Conservation (phyloP, 768 basidiomycete species). For the Mrakia frigida region DNA sequence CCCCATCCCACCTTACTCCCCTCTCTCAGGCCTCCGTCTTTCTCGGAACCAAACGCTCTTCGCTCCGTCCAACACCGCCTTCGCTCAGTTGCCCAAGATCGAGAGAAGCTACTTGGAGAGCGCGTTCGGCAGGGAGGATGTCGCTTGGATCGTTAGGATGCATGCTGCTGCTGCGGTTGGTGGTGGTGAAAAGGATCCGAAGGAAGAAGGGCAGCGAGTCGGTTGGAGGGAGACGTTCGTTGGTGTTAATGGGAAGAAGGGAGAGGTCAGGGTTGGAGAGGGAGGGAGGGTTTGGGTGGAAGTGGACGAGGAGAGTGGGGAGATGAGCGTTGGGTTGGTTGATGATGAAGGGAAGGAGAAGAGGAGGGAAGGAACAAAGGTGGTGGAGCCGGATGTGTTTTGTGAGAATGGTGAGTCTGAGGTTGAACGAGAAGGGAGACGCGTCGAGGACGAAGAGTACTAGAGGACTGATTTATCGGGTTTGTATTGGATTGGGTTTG, state of each 20-base stretch:
- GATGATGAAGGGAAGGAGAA: not conserved
- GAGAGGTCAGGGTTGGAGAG: constrained; percentile 7
- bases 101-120: constrained; percentile 86
- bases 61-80: constrained; percentile 78
- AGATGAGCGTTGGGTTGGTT: constrained; percentile 34
- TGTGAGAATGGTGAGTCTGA: constrained; percentile 57
- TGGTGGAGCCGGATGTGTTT: constrained; percentile 40
- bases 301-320: constrained; percentile 43
- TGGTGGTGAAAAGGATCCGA: not conserved
- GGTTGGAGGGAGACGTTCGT: constrained; percentile 49
- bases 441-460: not conserved
- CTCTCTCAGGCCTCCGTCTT: constrained; percentile 36
- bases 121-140: constrained; percentile 73
- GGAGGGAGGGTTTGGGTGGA: constrained; percentile 10
- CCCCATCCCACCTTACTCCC: constrained; percentile 34
- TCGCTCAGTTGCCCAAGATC: constrained; percentile 65
- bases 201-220: constrained; percentile 38
- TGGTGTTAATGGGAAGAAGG: constrained; percentile 27
- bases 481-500: not conserved
- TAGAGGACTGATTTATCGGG: too few relatives aligned
- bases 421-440: too few relatives aligned
- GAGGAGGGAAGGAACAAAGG: not conserved
- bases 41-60: constrained; percentile 79
- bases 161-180: constrained; percentile 35
- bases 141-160: constrained; percentile 62